phyloP scores from a whole-genome alignment of 495 filamentous ascomycete species.

The Neurospora pannonica region DNA sequence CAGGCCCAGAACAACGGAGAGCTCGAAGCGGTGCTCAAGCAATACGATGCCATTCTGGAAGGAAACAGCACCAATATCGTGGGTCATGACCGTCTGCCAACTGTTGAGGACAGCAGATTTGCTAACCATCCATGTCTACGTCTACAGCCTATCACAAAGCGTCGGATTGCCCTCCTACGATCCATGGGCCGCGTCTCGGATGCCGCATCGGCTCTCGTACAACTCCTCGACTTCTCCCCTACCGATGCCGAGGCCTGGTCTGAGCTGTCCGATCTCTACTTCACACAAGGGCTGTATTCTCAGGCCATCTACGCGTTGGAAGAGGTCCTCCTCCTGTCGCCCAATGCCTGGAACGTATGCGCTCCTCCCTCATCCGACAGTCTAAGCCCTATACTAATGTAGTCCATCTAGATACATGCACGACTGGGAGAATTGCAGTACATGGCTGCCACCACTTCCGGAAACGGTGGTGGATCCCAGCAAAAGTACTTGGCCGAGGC shows the following conservation, averaged over 20 bases:
- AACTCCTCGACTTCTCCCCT: conserved; percentile 71
- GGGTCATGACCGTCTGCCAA: conserved; percentile 19
- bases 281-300: conserved; percentile 59
- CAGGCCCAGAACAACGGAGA: conserved; percentile 53
- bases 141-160: conserved; percentile 70
- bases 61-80: conserved; percentile 77
- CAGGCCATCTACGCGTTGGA: conserved; percentile 87
- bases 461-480: conserved; percentile 29
- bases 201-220: conserved; percentile 62
- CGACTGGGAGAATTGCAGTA: conserved; percentile 76
- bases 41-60: conserved; percentile 66
- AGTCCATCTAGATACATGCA: conserved; percentile 61
- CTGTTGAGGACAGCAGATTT: not conserved
- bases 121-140: conserved; percentile 7
- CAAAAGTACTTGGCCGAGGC: conserved; percentile 55
- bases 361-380: conserved; percentile 2
- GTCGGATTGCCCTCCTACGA: conserved; percentile 69
- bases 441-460: conserved; percentile 47
- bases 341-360: conserved; percentile 90
- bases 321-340: conserved; percentile 78
- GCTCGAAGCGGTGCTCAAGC: conserved; percentile 57
- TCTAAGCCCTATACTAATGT: conserved; percentile 19
- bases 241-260: conserved; percentile 93
- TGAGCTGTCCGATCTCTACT: conserved; percentile 80
- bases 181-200: conserved; percentile 59